A percentile compares a stretch with the other conserved stretches of the same genome.
These are phyloP conservation scores for Eucalyptus camaldulensis DNA, from an alignment of 345 rosid species.

Conservation along the genomic window DNA sequence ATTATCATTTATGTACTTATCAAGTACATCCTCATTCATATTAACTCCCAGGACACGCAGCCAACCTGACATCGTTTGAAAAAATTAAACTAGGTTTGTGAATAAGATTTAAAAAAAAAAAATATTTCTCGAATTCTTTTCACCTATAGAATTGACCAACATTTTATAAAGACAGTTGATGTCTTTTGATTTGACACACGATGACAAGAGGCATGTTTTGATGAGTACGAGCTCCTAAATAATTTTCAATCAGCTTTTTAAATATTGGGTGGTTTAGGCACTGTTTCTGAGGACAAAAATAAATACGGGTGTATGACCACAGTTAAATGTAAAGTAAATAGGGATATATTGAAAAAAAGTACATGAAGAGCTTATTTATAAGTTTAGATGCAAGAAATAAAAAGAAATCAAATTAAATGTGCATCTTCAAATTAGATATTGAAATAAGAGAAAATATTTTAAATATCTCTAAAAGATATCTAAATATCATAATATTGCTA, in stretches of 20 bases:
- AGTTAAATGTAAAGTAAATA: too few species aligned
- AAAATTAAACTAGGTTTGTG: too few species aligned
- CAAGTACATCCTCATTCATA: neutral
- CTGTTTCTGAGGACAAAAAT: neutral
- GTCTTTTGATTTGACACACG: neutral
- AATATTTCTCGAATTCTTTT: neutral
- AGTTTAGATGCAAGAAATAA: too few species aligned
- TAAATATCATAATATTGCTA: too few species aligned
- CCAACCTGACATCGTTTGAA: too few species aligned
- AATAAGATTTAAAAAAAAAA: too few species aligned
- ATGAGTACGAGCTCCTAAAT: neutral
- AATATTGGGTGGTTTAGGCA: neutral
- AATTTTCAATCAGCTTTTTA: neutral
- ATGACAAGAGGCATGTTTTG: neutral
- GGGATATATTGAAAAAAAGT: too few species aligned
- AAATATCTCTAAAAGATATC: too few species aligned
- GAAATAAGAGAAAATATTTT: too few species aligned
- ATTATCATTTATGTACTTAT: neutral
- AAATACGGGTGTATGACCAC: neutral
- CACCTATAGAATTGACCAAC: neutral
- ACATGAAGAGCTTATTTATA: too few species aligned
- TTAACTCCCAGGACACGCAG: rapidly evolving
- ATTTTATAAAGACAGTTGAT: neutral
- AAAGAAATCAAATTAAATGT: too few species aligned
- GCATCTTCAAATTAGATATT: too few species aligned